Base-by-base conservation (phyloP, 1,284 basidiomycete genomes). In the Trametes pubescens region DNA sequence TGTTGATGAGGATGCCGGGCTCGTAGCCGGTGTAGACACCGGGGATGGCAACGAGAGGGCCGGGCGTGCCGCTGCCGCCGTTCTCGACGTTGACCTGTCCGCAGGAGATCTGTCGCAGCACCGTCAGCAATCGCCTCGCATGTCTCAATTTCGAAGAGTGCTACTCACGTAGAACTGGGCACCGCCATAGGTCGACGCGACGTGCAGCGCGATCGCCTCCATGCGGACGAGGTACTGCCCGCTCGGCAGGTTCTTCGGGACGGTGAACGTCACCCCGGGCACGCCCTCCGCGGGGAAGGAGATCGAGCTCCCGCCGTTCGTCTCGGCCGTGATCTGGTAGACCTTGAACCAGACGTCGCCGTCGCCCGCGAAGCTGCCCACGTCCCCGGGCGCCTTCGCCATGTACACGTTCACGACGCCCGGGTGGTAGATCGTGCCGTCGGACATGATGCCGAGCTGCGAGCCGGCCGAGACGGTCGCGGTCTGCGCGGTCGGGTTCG, bases 301-400 rank as follows among this genome's bases (percentile, higher is more conserved):
- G 69, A 68, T 68, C 47, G 59, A 62, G 53, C 54, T 37, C 26
- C 67, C 67, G 51, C 67, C 67, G 60, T 68, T 21, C 29, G 67
- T 68, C 51, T 59, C 64, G 16, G 67, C 67, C 38, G 64, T 52
- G 67, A 68, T 68, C 67, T 68, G 24, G 64, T 68, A 68, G 32
- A 68, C 79, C 75, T 84, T 84, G 77, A 83, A 84, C 82, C 82
- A 84, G 16, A 80, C 82, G 47, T 75, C 71, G 22, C 79, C 80
- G 14, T 78, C 74, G 16, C 79, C 82, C 37, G 68, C 72, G 60
- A 75, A 75, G 48, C 77, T 78, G 71, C 78, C 78, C 53, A 81
- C 80, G 35, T 79, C 78, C 35, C 78, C 79, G 29, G 69, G 69
- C n/a, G 81, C 82, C 26, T 75, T 66, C 7, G 76, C 76, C 81